These are phyloP conservation scores for Malus orientalis DNA, from an alignment of 306 rosid species.

Conservation along the genomic window DNA sequence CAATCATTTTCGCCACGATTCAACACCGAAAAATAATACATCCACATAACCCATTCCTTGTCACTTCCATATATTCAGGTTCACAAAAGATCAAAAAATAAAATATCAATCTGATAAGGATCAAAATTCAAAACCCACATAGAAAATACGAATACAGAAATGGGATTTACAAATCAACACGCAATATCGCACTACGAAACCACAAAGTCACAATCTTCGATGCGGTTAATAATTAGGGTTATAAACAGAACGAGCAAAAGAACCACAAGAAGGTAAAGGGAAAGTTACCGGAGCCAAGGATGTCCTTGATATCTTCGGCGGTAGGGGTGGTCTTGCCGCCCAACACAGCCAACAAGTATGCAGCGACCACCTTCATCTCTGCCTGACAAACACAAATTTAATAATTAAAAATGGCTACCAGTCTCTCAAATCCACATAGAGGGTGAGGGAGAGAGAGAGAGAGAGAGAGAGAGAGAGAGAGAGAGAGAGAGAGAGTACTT, in stretches of 20 bases:
- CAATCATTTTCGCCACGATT: not conserved
- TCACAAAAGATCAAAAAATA: not conserved
- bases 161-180: not conserved
- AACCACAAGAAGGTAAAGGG: not conserved
- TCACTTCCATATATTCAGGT: not conserved
- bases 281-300: slow-evolving; percentile 31
- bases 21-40: not conserved
- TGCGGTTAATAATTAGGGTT: not conserved
- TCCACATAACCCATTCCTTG: not conserved
- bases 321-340: slow-evolving; percentile 42
- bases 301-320: slow-evolving; percentile 27
- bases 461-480: no score
- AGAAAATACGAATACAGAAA: not conserved
- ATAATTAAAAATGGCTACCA: not conserved
- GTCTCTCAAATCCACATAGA: not conserved
- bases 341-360: slow-evolving; percentile 39
- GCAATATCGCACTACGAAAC: not conserved
- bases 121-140: not conserved
- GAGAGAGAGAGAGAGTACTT: no score
- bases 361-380: slow-evolving; percentile 38
- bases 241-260: not conserved
- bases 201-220: not conserved
- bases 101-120: not conserved
- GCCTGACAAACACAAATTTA: not conserved
- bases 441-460: no score